These are phyloP conservation scores for Rhodosorus marinus DNA, from an alignment of 23 red algal species.

Conservation along the genomic window DNA sequence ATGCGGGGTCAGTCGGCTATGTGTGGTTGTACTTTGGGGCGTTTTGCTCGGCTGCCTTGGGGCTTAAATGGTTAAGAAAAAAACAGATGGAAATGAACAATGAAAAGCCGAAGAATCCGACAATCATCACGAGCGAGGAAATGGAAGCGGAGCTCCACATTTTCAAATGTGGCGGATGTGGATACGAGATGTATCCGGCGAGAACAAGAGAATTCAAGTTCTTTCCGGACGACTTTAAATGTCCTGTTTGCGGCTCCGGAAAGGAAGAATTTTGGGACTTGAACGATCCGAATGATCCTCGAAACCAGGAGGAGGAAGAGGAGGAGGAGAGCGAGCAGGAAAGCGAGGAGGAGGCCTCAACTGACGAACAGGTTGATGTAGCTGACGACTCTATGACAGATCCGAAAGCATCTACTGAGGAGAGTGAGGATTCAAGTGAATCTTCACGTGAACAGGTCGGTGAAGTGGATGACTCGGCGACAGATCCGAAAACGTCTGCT, in stretches of 20 bases:
- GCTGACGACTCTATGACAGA: too few species aligned
- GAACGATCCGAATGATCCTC: constrained; percentile 75
- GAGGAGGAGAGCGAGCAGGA: constrained; percentile 34
- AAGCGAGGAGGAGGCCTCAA: neutral
- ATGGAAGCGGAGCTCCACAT: constrained; percentile 72
- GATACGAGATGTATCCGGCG: constrained; percentile 86
- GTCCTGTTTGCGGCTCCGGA: constrained; percentile 60
- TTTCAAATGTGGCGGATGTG: constrained; percentile 80
- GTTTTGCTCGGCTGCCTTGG: constrained; percentile 28
- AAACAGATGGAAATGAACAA: constrained; percentile 2
- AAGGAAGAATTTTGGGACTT: constrained; percentile 91
- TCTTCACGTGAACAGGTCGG: too few species aligned
- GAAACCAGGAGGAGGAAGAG: constrained; percentile 64
- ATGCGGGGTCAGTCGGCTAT: constrained; percentile 48
- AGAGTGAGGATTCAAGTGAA: too few species aligned
- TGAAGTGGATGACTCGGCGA: too few species aligned
- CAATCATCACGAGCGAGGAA: constrained; percentile 23
- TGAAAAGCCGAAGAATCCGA: constrained; percentile 14
- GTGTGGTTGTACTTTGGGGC: constrained; percentile 29
- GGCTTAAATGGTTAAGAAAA: constrained; percentile 27
- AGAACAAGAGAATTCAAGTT: constrained; percentile 88
- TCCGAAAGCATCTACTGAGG: too few species aligned
- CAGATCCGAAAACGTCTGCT: too few species aligned
- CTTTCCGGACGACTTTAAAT: constrained; percentile 80
- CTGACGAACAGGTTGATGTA: too few species aligned